A percentile compares a stretch with the other conserved stretches of the same genome.
Evolutionary conservation across 305 asterid genomes (phyloP).

Genomic region (Fraxinus nigra): DNA sequence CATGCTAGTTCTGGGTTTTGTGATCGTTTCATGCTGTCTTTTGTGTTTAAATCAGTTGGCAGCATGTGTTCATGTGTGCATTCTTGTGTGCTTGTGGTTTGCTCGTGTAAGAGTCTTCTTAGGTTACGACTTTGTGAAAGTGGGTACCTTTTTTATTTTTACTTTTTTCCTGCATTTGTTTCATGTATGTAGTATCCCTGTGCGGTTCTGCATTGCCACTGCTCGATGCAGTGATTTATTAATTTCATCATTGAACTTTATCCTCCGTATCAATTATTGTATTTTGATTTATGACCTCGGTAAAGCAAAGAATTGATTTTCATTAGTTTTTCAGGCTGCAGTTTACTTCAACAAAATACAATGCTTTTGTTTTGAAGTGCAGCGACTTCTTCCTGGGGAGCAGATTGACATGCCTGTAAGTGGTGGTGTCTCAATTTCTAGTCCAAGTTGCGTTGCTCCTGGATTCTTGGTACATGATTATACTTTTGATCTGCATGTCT

Average conservation of each 20-base stretch:
- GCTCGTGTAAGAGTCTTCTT: neutral
- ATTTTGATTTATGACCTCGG: neutral
- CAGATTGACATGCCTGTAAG: conserved; percentile 94
- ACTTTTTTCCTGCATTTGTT: neutral
- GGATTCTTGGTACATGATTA: neutral
- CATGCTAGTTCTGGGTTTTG: neutral
- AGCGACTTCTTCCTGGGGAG: conserved; percentile 86
- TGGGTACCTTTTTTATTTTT: neutral
- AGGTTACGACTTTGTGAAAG: neutral
- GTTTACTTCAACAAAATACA: conserved; percentile 91
- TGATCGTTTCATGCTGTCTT: neutral
- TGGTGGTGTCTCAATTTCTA: conserved; percentile 1
- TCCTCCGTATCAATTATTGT: neutral
- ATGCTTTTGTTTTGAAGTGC: conserved; percentile 94
- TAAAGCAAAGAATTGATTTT: neutral
- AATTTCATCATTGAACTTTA: neutral
- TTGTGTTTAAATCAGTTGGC: neutral
- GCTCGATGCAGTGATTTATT: neutral
- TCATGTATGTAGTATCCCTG: neutral
- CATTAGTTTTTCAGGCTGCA: conserved; percentile 56
- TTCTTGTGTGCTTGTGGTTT: neutral
- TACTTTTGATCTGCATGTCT: conserved; percentile 43
- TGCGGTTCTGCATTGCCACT: neutral
- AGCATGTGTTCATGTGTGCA: neutral
- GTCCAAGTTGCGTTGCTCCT: neutral